Base-by-base conservation (phyloP, 768 basidiomycete genomes). In the Auricularia cornea region DNA sequence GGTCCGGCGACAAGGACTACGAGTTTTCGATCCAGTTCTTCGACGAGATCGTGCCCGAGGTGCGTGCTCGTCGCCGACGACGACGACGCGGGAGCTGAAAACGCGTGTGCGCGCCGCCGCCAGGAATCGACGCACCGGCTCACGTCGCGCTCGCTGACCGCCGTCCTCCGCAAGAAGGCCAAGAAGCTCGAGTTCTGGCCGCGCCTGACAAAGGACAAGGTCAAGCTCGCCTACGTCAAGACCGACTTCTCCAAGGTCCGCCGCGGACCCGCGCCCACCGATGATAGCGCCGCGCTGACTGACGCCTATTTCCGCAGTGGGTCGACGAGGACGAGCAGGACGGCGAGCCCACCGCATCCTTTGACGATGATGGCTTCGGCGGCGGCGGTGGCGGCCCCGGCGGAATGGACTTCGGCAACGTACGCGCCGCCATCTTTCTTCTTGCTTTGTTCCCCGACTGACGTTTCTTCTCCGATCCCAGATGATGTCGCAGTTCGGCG, bases 281-380 rank as follows among this genome's bases (percentile, higher is more conserved):
- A n/a, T n/a, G n/a, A 20, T 12, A 59, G 18, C 14, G n/a, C 26
- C 2, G 14, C 23, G 5, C 11, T 26, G 30, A 38, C 18, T 52
- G 23, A 28, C 57, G 57, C 57, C 14, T 16, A 31, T 67, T 54
- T 18, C 31, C 56, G 31, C 63, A 76, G 78, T 98, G 94, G 94
- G 89, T 90, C 48, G 95, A 98, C 71, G 95, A 98, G 78, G 96
- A 98, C 72, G 95, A 98, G 73, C 96, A 98, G 77, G 89, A 91
- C 44, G 89, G 80, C 60, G 82, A 76, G 28, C 68, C 74, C 1
- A 71, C 66, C 10, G 64, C 77, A n/a, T 72, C 75, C 2, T 81
- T 79, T 11, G 84, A 80, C 0, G 85, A 86, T 2, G 64, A 70
- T 3, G 65, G 72, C 35, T 72, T 64, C 3, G 63, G 69, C 51